A percentile compares a stretch with the other conserved stretches of the same genome.
Conservation (phyloP, 108 stramenopile genomes). For the Skeletonema marinoi region DNA sequence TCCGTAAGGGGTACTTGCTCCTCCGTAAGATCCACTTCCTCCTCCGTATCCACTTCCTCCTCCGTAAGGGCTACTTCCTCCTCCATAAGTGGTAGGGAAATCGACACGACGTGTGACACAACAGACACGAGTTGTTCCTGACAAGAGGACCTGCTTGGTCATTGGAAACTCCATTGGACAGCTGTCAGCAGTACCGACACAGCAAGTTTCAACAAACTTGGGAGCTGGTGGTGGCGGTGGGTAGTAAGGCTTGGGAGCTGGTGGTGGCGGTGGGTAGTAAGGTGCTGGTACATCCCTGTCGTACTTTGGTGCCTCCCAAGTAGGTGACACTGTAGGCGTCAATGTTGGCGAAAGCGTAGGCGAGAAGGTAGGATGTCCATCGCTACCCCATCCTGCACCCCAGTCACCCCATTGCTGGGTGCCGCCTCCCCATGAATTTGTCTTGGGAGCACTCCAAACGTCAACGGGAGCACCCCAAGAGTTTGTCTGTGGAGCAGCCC, state of each 20-base stretch:
- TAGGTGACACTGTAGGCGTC: neutral
- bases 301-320: neutral
- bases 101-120: neutral
- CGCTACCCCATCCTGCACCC: neutral
- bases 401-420: neutral
- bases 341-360: neutral
- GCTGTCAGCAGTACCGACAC: neutral
- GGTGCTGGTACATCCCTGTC: neutral
- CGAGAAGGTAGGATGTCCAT: neutral
- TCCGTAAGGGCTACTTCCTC: neutral
- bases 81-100: neutral
- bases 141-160: neutral
- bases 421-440: neutral
- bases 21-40: too few relatives aligned
- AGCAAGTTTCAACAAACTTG: neutral
- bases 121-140: neutral
- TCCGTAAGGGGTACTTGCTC: neutral
- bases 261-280: neutral
- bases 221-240: neutral
- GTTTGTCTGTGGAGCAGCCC: neutral
- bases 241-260: neutral
- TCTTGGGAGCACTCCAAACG: neutral
- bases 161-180: neutral
- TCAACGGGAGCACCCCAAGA: neutral
- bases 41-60: too few relatives aligned